These are phyloP conservation scores for Penicillium herquei DNA, from an alignment of 495 filamentous ascomycete genomes.

Conservation along the genomic window DNA sequence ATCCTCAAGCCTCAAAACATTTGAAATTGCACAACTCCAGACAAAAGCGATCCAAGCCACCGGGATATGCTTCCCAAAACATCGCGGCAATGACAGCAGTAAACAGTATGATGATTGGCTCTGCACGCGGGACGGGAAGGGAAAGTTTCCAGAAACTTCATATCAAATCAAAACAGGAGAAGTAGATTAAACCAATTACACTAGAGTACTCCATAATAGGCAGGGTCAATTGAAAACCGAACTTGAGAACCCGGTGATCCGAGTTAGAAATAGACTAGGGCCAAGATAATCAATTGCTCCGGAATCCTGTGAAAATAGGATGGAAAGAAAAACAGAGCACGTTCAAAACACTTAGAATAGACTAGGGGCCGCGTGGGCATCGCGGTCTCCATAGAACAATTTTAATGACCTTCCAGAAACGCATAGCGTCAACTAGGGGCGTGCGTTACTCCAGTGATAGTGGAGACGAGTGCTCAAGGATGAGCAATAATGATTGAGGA, in stretches of 20 bases:
- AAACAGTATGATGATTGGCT: not conserved
- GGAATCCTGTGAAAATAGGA: not conserved
- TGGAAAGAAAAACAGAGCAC: not conserved
- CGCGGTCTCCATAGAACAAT: conserved; percentile 13
- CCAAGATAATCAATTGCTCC: not conserved
- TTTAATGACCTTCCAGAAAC: conserved; percentile 21
- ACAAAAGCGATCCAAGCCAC: too few relatives aligned
- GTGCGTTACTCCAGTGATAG: conserved; percentile 14
- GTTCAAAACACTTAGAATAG: not conserved
- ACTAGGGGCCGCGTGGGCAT: conserved; percentile 10
- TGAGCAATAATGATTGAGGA: not conserved
- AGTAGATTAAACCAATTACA: not conserved
- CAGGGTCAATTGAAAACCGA: not conserved
- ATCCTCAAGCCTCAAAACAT: too few relatives aligned
- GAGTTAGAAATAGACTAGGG: conserved; percentile 3
- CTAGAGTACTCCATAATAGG: not conserved
- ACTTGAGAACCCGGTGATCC: not conserved
- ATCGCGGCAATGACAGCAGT: too few relatives aligned
- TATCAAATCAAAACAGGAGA: not conserved
- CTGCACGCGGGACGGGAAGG: not conserved
- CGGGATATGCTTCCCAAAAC: too few relatives aligned
- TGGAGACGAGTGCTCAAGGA: conserved; percentile 6
- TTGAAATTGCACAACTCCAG: too few relatives aligned
- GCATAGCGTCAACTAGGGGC: conserved; percentile 13
- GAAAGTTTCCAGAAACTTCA: conserved; percentile 6